Conservation (phyloP, 106 monocot species). For the Dactylorhiza incarnata region DNA sequence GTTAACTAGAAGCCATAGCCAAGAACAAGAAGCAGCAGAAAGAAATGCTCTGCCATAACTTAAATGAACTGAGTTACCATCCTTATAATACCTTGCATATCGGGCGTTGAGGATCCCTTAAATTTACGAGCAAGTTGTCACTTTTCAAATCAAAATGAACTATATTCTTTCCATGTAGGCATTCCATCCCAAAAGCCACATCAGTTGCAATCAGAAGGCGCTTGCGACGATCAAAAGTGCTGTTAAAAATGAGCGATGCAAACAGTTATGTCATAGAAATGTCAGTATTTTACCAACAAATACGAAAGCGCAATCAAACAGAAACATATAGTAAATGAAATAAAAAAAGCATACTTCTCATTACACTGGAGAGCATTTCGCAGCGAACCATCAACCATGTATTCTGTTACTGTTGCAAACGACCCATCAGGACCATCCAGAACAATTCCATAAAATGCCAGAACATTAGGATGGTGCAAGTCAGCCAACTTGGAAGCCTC, state of each 20-base stretch:
- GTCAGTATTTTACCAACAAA: background rate
- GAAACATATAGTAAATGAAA: background rate
- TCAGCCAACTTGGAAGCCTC: conserved; percentile 51
- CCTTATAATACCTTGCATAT: conserved; percentile 47
- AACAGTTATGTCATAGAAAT: background rate
- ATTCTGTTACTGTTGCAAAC: conserved; percentile 58
- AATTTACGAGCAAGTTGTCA: conserved; percentile 57
- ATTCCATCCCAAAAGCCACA: conserved; percentile 62
- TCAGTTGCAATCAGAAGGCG: conserved; percentile 52
- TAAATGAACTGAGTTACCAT: background rate
- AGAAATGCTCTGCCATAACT: too few relatives aligned
- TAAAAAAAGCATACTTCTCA: conserved; percentile 23
- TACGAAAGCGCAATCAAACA: too few relatives aligned
- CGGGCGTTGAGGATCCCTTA: conserved; percentile 48
- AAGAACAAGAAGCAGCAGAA: too few relatives aligned
- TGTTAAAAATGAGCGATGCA: conserved; percentile 4
- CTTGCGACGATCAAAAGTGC: conserved; percentile 30
- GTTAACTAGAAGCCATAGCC: too few relatives aligned
- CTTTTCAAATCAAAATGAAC: conserved; percentile 60
- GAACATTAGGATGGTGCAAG: conserved; percentile 56
- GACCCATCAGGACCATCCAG: conserved; percentile 45
- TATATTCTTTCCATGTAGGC: conserved; percentile 51
- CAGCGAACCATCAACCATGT: conserved; percentile 58
- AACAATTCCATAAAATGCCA: conserved; percentile 68
- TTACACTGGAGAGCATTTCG: conserved; percentile 34